A percentile compares a stretch with the other conserved stretches of the same genome.
phyloP scores from a whole-genome alignment of 306 rosid genomes.

The Astragalus membranaceus region DNA sequence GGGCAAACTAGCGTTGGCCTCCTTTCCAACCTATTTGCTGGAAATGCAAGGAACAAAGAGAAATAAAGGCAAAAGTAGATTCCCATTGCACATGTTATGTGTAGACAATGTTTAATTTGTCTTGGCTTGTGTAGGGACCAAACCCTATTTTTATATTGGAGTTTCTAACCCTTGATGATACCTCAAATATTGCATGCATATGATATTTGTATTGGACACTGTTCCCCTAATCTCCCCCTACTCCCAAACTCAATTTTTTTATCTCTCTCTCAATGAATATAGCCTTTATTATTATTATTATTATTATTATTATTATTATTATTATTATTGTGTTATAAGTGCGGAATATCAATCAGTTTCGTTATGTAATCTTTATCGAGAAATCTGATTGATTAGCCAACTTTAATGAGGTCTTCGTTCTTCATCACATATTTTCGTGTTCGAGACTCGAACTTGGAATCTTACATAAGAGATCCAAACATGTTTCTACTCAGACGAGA shows the following conservation, averaged over 20 bases:
- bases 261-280: background rate
- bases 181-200: constrained; percentile 32
- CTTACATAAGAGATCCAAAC: too few relatives aligned
- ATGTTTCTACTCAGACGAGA: too few relatives aligned
- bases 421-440: too few relatives aligned
- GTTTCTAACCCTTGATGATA: constrained; percentile 29
- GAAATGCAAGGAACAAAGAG: constrained; percentile 62
- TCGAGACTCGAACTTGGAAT: too few relatives aligned
- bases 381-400: too few relatives aligned
- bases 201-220: constrained; percentile 17
- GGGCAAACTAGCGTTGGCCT: constrained; percentile 43
- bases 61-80: constrained; percentile 51
- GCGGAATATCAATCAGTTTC: too few relatives aligned
- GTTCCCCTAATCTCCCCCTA: constrained; percentile 23
- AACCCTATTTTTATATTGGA: constrained; percentile 14
- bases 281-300: too few relatives aligned
- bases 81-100: constrained; percentile 55
- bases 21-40: constrained; percentile 67
- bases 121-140: constrained; percentile 45
- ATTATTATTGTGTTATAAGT: too few relatives aligned
- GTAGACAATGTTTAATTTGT: constrained; percentile 58
- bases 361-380: too few relatives aligned
- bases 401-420: too few relatives aligned
- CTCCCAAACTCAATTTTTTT: too few relatives aligned
- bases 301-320: too few relatives aligned